These are phyloP conservation scores for Graphilbum ipis-grandicollis DNA, from an alignment of 2,329 filamentous ascomycete genomes.

Conservation along the genomic window DNA sequence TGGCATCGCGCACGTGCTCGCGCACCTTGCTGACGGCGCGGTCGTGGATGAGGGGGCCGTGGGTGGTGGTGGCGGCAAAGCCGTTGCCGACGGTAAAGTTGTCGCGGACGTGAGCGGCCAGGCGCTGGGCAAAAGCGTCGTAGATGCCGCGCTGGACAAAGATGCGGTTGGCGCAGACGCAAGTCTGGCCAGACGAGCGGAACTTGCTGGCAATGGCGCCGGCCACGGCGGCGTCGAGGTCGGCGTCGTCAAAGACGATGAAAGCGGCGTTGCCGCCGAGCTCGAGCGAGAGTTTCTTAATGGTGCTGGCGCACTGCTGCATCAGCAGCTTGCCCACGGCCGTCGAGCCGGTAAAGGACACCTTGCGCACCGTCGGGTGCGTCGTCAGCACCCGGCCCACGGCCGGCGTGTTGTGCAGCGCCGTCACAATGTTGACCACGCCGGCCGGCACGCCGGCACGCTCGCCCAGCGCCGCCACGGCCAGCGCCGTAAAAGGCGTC, in stretches of 20 bases:
- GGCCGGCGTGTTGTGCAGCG: slow-evolving; percentile 59
- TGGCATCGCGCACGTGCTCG: slow-evolving; percentile 62
- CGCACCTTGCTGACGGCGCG: slow-evolving; percentile 68
- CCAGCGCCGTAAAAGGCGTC: slow-evolving; percentile 81
- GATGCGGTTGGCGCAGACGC: slow-evolving; percentile 75
- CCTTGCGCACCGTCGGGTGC: slow-evolving; percentile 61
- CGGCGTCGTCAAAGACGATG: slow-evolving; percentile 91
- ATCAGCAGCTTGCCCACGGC: slow-evolving; percentile 59
- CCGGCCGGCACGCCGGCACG: slow-evolving; percentile 81
- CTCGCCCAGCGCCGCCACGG: slow-evolving; percentile 69
- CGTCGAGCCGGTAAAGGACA: slow-evolving; percentile 83
- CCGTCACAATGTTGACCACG: slow-evolving; percentile 78
- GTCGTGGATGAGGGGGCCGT: slow-evolving; percentile 73
- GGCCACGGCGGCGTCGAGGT: slow-evolving; percentile 67
- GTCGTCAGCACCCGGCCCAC: slow-evolving; percentile 66
- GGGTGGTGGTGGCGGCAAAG: slow-evolving; percentile 52
- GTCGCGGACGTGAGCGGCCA: slow-evolving; percentile 51
- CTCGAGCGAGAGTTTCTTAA: slow-evolving; percentile 77
- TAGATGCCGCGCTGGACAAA: slow-evolving; percentile 67
- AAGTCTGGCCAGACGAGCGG: slow-evolving; percentile 88
- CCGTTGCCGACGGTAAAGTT: slow-evolving; percentile 69
- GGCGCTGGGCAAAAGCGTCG: slow-evolving; percentile 51
- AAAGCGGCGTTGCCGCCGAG: slow-evolving; percentile 91
- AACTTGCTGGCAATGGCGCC: slow-evolving; percentile 83
- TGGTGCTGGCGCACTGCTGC: slow-evolving; percentile 67